Percentiles rank a stretch among this genome's conserved stretches.
Conservation (phyloP, 352 stramenopile genomes). For the Thraustochytrium striatum region DNA sequence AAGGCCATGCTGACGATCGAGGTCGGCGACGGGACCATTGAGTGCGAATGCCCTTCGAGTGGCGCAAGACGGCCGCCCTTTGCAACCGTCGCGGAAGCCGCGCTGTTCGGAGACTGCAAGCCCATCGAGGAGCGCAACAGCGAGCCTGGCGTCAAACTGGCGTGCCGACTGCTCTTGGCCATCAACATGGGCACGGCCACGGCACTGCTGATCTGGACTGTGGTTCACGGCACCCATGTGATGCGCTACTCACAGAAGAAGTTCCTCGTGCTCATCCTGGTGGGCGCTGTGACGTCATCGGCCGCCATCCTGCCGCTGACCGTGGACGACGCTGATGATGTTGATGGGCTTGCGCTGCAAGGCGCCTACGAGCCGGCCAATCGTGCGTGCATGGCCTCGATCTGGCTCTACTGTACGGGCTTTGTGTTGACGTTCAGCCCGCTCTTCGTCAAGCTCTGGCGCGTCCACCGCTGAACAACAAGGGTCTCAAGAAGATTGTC, state of each 20-base stretch:
- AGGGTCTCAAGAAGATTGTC: neutral
- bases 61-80: too few species aligned
- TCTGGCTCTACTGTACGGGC: slow-evolving; percentile 1
- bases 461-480: slow-evolving; percentile 24
- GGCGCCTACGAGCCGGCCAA: too few species aligned
- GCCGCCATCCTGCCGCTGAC: neutral
- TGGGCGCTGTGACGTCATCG: neutral
- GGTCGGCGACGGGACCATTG: too few species aligned
- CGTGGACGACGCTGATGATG: neutral
- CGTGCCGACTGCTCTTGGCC: too few species aligned
- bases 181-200: too few species aligned
- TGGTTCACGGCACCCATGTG: neutral
- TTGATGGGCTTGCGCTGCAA: neutral
- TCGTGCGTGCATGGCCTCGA: neutral
- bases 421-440: slow-evolving; percentile 35
- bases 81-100: too few species aligned
- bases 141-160: too few species aligned
- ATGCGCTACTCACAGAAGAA: neutral
- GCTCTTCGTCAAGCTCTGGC: slow-evolving; percentile 41
- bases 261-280: neutral
- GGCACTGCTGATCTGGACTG: too few species aligned
- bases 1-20: too few species aligned
- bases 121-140: too few species aligned
- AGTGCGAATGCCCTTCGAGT: too few species aligned
- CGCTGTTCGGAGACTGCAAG: too few species aligned